Conservation (phyloP, 2,329 filamentous ascomycete species). For the Blumeriella jaapii region DNA sequence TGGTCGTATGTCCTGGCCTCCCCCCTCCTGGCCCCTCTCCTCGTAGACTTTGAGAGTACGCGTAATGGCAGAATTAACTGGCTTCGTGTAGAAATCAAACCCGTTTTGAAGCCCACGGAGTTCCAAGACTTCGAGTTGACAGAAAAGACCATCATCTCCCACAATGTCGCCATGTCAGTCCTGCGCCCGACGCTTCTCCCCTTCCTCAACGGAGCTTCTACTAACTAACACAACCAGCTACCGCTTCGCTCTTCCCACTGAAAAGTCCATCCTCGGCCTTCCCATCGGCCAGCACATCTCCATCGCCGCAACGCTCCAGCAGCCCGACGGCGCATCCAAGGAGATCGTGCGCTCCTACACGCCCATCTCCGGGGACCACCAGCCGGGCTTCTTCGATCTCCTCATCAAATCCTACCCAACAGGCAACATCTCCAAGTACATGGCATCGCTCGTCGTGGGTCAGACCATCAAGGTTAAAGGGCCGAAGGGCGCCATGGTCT, state of each 20-base stretch:
- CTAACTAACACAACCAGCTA: conserved; percentile 50
- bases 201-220: conserved; percentile 6
- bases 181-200: neutral
- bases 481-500: conserved; percentile 96
- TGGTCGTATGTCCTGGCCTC: conserved; percentile 45
- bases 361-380: conserved; percentile 79
- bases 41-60: neutral
- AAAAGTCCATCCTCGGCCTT: conserved; percentile 77
- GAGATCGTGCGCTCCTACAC: conserved; percentile 89
- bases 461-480: conserved; percentile 83
- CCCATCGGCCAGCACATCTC: conserved; percentile 99
- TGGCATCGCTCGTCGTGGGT: conserved; percentile 72
- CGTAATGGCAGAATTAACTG: too few relatives aligned
- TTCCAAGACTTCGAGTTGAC: conserved; percentile 91
- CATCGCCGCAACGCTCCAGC: conserved; percentile 64
- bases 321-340: conserved; percentile 58
- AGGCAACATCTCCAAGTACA: conserved; percentile 92
- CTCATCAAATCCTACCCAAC: conserved; percentile 97
- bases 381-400: conserved; percentile 86
- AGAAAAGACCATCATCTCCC: conserved; percentile 90
- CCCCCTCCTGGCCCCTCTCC: neutral
- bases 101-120: conserved; percentile 72
- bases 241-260: conserved; percentile 74
- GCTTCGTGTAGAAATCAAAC: conserved; percentile 58
- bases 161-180: conserved; percentile 88